Evolutionary conservation across 805 yeast species (phyloP), one percentile per base, ranked within the genome.

Genomic region (Komagataella populi): DNA sequence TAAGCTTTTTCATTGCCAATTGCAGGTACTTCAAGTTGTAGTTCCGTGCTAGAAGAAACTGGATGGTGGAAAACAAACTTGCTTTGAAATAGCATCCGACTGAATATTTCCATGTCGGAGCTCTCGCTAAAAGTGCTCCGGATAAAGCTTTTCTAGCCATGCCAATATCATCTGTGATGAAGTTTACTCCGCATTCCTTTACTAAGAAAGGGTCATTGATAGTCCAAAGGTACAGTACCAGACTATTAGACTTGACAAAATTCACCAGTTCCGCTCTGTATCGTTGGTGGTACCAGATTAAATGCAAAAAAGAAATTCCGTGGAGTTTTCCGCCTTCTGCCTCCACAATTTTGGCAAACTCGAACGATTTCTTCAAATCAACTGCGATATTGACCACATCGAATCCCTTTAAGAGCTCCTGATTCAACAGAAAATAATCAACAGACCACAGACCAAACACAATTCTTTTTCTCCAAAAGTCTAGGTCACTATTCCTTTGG

Each of bases 371-470:
- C 4, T 49, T 45, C 6, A 60, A 23, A 49, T 61, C 63, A 44
- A 68, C 56, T 1, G 69, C 52, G 44, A 70, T 70, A 50, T 62
- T 59, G 22, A 63, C 48, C 39, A 67, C 55, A 20, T 58, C 62
- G 48, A 63, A 66, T 8, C 52, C 53, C 3, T 54, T 54, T 17
- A 68, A 51, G 4, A 57, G 44, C 10, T 51, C 39, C 14, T 30
- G 39, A 48, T 56, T 30, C 39, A 8, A 30, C 1, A 30, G 56
- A 50, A 63, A 66, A 50, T 57, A 67, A 6, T 55, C 52, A 3
- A 63, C 48, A 22, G 57, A 57, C 74, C 74, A 70, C 23, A 70
- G 53, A 4, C 73, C 73, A 54, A 66, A 65, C 18, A 68, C 58
- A 18, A 70, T 56, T 50, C 62, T 66, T 16, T 60, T 59, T 23